Base-by-base conservation (phyloP, 139 green algal species). In the Chlorella sp. region DNA sequence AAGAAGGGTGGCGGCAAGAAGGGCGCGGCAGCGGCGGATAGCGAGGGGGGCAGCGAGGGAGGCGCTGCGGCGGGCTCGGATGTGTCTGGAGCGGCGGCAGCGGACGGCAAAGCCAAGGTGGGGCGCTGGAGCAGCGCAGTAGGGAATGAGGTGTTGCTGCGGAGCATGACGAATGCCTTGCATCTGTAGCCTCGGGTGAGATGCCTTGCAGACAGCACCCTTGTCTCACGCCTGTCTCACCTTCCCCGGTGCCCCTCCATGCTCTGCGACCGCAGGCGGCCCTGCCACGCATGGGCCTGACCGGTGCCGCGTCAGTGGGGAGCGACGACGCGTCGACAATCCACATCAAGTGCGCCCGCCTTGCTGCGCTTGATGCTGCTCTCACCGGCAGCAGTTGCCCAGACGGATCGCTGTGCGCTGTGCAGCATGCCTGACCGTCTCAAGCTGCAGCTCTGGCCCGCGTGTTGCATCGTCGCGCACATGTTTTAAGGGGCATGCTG, bases 271-370 rank as follows among this genome's bases (percentile, higher is more conserved):
- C 14, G 51, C 51, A 60, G 51, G 70, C 16, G 70, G 24, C 38
- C 19, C 36, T 41, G 67, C n/a, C 48, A 40, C 40, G 70, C 60
- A n/a, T 68, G 60, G 16, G 41, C 30, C 62, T 69, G 44, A 54
- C 76, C 48, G 67, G 64, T 30, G 60, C 34, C 36, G 77, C n/a
- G 46, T 16, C 26, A 7, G 58, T 32, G 8, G 69, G 32, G 58
- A 62, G 41, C 67, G 75, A 89, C 36, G 86, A 70, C 28, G 74
- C 41, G 32, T 40, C 41, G 32, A 85, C 80, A 1, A 36, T 89
- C 30, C 48, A 73, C 43, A 24, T 60, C 51, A 60, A 60, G 51
- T 60, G 51, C 16, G 51, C 14, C 2, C 11, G 51, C 14, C 11
- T 24, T 60, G 51, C 74, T 89, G 64, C 84, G 11, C 46, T 19